Base-by-base conservation (phyloP, 371 early-diverging fungal species). In the Mortierella sp. region DNA sequence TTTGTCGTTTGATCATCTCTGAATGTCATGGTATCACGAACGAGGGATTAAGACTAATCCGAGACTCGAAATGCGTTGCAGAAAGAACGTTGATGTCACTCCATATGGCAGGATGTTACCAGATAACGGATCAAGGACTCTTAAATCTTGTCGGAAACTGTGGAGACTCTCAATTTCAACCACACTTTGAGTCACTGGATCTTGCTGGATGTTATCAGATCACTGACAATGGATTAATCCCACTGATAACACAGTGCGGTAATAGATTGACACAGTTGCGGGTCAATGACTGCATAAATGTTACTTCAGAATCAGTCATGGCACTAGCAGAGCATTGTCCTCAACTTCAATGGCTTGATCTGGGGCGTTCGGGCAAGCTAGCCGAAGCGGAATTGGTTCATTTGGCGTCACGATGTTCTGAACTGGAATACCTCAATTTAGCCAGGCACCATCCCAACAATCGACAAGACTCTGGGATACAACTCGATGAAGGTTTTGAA, bases 51-150 rank as follows among this genome's bases (percentile, higher is more conserved):
- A 54, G 32, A 2, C 29, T 68, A 37, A 61, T 83, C 28, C 45
- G 64, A 26, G 53, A 72, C 19, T 58, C 83, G 17, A 23, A 45
- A 15, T 70, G 75, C 45, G 80, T 75, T 3, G 45, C 56, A 0
- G 63, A 64, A 15, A 37, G 62, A 12, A 67, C 68, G 0, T 47
- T 83, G 10, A 69, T 72, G 17, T 83, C 81, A 12, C 51, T 83
- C 28, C 80, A 80, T 31, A 37, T 83, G 55, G 72, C 81, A 0
- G 81, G 73, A 42, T 83, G 83, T 66, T 51, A 55, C 19, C 75
- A 76, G 22, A 80, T 83, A 45, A 75, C 83, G 22, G 83, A 83
- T 56, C 61, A 56, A 9, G 82, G 83, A n/a, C 66, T 83, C 26
- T 29, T 62, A 29, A 59, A 53, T 31, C 69, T 83, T 22, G 57